These are phyloP conservation scores for Crithidia fasciculata DNA, from an alignment of 208 protist genomes.

Conservation along the genomic window DNA sequence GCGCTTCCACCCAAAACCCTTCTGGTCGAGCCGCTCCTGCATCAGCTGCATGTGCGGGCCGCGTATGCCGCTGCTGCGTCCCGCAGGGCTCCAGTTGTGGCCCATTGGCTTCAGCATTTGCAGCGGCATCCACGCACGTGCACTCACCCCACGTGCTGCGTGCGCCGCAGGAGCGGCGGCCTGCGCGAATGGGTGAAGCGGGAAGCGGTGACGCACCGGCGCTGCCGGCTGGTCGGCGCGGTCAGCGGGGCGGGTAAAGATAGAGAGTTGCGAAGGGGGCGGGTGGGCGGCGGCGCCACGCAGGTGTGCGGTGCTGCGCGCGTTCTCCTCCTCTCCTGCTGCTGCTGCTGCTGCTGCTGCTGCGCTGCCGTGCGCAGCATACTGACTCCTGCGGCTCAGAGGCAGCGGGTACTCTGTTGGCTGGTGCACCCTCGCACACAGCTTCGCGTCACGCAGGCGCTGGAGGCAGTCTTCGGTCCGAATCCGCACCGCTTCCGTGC, in stretches of 20 bases:
- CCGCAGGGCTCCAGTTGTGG: constrained; percentile 54
- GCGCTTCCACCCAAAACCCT: constrained; percentile 89
- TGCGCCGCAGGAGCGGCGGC: neutral
- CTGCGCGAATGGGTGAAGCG: constrained; percentile 15
- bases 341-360: neutral
- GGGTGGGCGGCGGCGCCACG: constrained; percentile 67
- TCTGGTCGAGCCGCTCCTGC: constrained; percentile 85
- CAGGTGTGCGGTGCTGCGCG: constrained; percentile 31
- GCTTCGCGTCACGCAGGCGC: constrained; percentile 58
- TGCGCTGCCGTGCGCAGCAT: neutral
- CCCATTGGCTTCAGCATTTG: constrained; percentile 87
- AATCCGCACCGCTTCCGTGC: constrained; percentile 58
- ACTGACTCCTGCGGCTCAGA: constrained; percentile 24
- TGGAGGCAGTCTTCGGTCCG: constrained; percentile 66
- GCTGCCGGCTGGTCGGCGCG: neutral
- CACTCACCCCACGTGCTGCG: neutral
- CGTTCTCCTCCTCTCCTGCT: too few species aligned
- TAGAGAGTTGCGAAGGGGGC: constrained; percentile 54
- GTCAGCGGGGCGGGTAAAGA: constrained; percentile 70
- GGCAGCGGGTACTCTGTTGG: constrained; percentile 62
- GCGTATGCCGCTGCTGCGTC: constrained; percentile 67
- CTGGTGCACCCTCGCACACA: constrained; percentile 39
- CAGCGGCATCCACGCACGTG: constrained; percentile 47
- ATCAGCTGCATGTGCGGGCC: constrained; percentile 75
- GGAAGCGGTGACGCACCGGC: constrained; percentile 1